These are phyloP conservation scores for Meredithiella fracta DNA, from an alignment of 2,329 filamentous ascomycete genomes.

Conservation along the genomic window DNA sequence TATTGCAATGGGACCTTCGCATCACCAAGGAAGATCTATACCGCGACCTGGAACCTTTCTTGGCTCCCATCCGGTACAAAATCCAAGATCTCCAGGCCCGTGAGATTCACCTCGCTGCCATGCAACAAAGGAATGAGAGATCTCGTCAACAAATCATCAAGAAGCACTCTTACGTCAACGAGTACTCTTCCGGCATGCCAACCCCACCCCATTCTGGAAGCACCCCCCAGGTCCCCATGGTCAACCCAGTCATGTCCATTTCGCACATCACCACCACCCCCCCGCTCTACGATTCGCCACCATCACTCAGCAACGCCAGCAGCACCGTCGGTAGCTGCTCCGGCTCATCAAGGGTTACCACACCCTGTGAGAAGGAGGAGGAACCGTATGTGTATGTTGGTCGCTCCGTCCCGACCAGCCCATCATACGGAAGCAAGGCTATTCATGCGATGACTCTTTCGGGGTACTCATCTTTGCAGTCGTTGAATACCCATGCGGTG, in stretches of 20 bases:
- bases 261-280: constrained; percentile 17
- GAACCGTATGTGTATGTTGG: constrained; percentile 17
- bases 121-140: constrained; percentile 27
- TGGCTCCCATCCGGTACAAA: constrained; percentile 61
- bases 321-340: constrained; percentile 32
- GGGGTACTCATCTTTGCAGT: constrained; percentile 21
- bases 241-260: constrained; percentile 20
- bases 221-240: constrained; percentile 26
- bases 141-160: no score
- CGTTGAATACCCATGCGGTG: constrained; percentile 25
- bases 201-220: constrained; percentile 15
- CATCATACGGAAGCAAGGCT: constrained; percentile 12
- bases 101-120: constrained; percentile 33
- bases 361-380: constrained; percentile 30
- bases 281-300: constrained; percentile 26
- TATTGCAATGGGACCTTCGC: constrained; percentile 85
- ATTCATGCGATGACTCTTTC: constrained; percentile 9
- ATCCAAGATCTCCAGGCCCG: constrained; percentile 35
- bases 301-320: constrained; percentile 25
- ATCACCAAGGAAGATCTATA: constrained; percentile 77
- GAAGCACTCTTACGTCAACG: no score
- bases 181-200: constrained; percentile 18
- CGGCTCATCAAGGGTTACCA: constrained; percentile 33
- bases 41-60: constrained; percentile 70
- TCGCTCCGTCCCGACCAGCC: no score